phyloP scores from a whole-genome alignment of 768 basidiomycete genomes.

The Panaeolus cyanescens region DNA sequence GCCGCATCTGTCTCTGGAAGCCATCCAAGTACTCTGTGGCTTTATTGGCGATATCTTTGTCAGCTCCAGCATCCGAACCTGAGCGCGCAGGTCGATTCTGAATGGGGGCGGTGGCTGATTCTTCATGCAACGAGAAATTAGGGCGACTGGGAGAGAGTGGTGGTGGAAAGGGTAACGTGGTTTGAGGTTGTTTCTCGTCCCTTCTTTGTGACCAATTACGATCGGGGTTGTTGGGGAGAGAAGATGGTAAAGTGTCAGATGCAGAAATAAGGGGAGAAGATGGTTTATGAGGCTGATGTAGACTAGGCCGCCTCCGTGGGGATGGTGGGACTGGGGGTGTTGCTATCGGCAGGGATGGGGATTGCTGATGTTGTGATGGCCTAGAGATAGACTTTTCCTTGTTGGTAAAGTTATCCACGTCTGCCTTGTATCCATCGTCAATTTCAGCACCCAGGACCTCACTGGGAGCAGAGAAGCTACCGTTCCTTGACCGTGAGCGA shows the following conservation, averaged over 20 bases:
- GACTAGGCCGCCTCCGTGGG: constrained; percentile 38
- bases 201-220: constrained; percentile 20
- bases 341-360: constrained; percentile 15
- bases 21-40: constrained; percentile 34
- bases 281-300: constrained; percentile 29
- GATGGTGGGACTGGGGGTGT: constrained; percentile 37
- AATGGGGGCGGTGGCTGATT: constrained; percentile 29
- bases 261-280: constrained; percentile 36
- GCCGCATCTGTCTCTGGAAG: constrained; percentile 27
- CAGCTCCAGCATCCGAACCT: constrained; percentile 53
- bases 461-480: constrained; percentile 72
- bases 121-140: constrained; percentile 38
- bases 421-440: constrained; percentile 71
- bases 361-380: constrained; percentile 28
- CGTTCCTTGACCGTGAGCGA: constrained; percentile 61
- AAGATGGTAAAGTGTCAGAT: constrained; percentile 28
- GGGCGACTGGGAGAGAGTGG: constrained; percentile 48
- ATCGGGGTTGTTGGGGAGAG: constrained; percentile 29
- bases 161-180: constrained; percentile 41
- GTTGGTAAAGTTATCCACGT: constrained; percentile 60
- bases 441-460: constrained; percentile 55
- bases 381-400: constrained; percentile 42
- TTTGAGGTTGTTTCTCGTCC: constrained; percentile 34
- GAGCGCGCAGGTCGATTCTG: constrained; percentile 35
- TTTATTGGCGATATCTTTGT: constrained; percentile 44